Conservation (phyloP, 352 stramenopile genomes). For the Phytophthora multivora region DNA sequence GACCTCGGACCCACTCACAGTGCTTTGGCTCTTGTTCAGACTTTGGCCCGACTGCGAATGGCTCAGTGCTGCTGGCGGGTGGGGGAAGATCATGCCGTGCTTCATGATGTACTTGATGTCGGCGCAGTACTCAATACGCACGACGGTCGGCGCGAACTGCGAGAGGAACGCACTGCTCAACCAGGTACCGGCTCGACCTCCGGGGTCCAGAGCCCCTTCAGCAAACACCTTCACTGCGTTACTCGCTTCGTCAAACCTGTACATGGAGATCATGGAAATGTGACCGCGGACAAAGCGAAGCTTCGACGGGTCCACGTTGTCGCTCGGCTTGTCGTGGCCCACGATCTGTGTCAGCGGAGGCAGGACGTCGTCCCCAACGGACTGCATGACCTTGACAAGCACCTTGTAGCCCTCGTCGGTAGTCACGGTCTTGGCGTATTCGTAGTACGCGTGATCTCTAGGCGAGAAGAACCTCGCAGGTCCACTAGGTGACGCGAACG, state of each 20-base stretch:
- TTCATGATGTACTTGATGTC: conserved; percentile 87
- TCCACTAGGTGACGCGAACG: conserved; percentile 45
- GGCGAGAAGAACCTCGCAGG: conserved; percentile 55
- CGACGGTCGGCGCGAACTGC: conserved; percentile 60
- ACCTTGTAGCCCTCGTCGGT: conserved; percentile 51
- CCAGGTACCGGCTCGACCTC: conserved; percentile 52
- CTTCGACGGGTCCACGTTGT: conserved; percentile 38
- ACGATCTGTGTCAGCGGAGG: conserved; percentile 35
- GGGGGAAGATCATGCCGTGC: conserved; percentile 72
- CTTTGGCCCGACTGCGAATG: conserved; percentile 36
- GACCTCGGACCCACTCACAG: conserved; percentile 31
- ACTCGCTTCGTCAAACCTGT: conserved; percentile 54
- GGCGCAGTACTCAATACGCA: conserved; percentile 68
- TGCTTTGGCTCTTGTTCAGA: conserved; percentile 43
- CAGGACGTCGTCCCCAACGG: conserved; percentile 56
- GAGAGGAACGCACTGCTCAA: conserved; percentile 66
- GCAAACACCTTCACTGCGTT: conserved; percentile 73
- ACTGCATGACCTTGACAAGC: conserved; percentile 66
- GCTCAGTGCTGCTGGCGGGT: conserved; percentile 31
- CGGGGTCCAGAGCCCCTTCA: conserved; percentile 60
- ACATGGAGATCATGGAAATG: conserved; percentile 68
- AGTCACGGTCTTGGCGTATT: conserved; percentile 60
- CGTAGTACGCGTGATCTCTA: conserved; percentile 64
- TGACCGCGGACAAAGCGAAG: conserved; percentile 59
- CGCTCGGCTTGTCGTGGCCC: conserved; percentile 31